Evolutionary conservation across 2,329 filamentous ascomycete genomes (phyloP), one percentile per base, ranked within the genome.

Genomic region (Colletotrichum scovillei): DNA sequence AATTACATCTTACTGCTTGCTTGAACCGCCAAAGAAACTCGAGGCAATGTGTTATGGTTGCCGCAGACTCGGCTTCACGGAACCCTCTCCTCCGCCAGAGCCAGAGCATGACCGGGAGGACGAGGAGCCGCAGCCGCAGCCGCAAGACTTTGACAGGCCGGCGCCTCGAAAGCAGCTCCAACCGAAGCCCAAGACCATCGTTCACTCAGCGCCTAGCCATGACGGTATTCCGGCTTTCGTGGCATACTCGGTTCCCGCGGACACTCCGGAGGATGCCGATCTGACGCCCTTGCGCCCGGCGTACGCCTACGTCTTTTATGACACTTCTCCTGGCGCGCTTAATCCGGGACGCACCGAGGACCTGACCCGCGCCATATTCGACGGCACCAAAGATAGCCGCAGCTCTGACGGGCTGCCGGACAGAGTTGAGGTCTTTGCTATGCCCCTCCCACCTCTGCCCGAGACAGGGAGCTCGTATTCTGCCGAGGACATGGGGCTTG

Each of bases 231-330:
- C 57, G 6, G 57, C 57, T 32, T 28, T 60, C 57, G 32, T 60
- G 57, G 57, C 57, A 26, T 42, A 60, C 22, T 60, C 32, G 0
- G 32, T 60, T 22, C 57, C n/a, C 30, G 32, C 32, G 42, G 32
- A 60, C n/a, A 42, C 35, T n/a, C 57, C 57, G 6, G n/a, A 26
- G 7, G 16, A 59, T 59, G 32, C 32, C 28, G n/a, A 11, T 3
- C 12, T 59, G 57, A 26, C 30, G 24, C 57, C 32, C 57, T 16
- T 59, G 57, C n/a, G 57, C 32, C 32, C 32, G 2, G 5, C 32
- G n/a, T 59, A 24, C n/a, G 57, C 32, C n/a, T 59, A 59, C 32
- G 57, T 59, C 57, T 59, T 59, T n/a, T 59, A 42, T 3, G 57
- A 59, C 32, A 59, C 19, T 38, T 16, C 9, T 3, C n/a, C 32